These are phyloP conservation scores for Aspergillus glaucus DNA, from an alignment of 2,329 filamentous ascomycete species.

Conservation along the genomic window DNA sequence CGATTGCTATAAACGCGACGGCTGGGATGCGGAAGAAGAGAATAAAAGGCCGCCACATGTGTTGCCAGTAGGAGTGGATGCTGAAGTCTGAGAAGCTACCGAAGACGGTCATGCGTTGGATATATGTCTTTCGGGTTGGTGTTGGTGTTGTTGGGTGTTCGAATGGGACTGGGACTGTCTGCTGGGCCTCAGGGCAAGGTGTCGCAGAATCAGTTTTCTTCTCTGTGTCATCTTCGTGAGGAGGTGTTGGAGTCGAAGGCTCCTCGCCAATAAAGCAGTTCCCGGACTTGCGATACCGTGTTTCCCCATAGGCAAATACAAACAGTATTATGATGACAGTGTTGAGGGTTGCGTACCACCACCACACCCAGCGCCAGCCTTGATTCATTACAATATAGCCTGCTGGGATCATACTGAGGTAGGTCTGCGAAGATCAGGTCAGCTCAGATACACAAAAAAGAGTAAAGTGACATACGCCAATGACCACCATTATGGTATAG, in stretches of 20 bases:
- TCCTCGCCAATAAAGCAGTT: neutral
- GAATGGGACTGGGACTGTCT: slow-evolving; percentile 7
- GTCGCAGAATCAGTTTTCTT: neutral
- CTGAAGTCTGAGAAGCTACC: slow-evolving; percentile 1
- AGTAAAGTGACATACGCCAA: neutral
- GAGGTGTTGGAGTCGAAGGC: neutral
- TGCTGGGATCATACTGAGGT: slow-evolving; percentile 7
- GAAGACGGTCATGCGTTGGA: slow-evolving; percentile 35
- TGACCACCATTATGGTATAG: neutral
- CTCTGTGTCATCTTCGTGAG: neutral
- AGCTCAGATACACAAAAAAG: neutral
- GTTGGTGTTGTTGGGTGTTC: slow-evolving; percentile 6
- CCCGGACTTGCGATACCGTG: slow-evolving; percentile 16
- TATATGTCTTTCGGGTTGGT: slow-evolving; percentile 38
- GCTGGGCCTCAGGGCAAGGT: neutral
- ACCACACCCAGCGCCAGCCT: slow-evolving; percentile 49
- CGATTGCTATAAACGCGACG: slow-evolving; percentile 34
- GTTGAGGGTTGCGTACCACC: slow-evolving; percentile 42
- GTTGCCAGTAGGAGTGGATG: slow-evolving; percentile 10
- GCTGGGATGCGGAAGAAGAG: slow-evolving; percentile 45
- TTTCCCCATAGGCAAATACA: slow-evolving; percentile 44
- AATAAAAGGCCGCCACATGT: slow-evolving; percentile 23
- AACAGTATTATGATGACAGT: slow-evolving; percentile 35
- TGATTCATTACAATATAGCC: slow-evolving; percentile 32
- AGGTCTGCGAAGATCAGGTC: neutral